A percentile compares a stretch with the other conserved stretches of the same genome.
These are phyloP conservation scores for Nothophoma quercina DNA, from an alignment of 2,329 filamentous ascomycete genomes.

Conservation along the genomic window DNA sequence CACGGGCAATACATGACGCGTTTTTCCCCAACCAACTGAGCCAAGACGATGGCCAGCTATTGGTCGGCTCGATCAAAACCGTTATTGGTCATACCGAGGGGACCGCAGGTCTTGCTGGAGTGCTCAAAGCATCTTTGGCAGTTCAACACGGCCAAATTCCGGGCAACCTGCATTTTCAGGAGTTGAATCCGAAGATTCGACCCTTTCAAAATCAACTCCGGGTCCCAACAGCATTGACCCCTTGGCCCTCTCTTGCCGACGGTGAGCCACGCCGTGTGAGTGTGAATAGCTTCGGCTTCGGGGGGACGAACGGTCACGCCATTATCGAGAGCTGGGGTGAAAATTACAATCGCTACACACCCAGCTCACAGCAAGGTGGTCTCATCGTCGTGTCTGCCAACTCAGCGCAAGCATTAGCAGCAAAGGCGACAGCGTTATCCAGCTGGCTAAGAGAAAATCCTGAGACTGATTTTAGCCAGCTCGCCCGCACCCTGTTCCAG, in stretches of 20 bases:
- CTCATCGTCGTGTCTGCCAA: conserved; percentile 9
- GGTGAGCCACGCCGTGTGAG: conserved; percentile 14
- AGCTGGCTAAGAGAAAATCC: neutral
- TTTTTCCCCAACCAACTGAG: conserved; percentile 21
- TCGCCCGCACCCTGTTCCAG: no score
- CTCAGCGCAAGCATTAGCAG: neutral
- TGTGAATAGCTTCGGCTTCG: conserved; percentile 33
- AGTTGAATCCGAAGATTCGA: conserved; percentile 32
- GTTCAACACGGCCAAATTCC: conserved; percentile 47
- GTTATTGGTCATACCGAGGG: conserved; percentile 51
- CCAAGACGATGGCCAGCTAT: neutral
- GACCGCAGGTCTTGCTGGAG: conserved; percentile 40
- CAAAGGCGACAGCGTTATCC: neutral
- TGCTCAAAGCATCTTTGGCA: conserved; percentile 48
- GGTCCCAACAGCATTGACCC: neutral
- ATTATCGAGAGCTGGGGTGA: conserved; percentile 19
- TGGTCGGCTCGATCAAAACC: conserved; percentile 33
- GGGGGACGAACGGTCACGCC: conserved; percentile 27
- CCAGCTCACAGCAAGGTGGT: neutral
- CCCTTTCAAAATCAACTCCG: neutral
- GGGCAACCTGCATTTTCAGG: conserved; percentile 32
- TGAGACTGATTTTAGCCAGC: neutral
- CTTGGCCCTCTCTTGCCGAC: conserved; percentile 13
- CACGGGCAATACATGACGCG: conserved; percentile 20
- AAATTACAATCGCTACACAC: no score